Evolutionary conservation across 139 green algal species (phyloP).

Genomic region (Coelastrella sp.): DNA sequence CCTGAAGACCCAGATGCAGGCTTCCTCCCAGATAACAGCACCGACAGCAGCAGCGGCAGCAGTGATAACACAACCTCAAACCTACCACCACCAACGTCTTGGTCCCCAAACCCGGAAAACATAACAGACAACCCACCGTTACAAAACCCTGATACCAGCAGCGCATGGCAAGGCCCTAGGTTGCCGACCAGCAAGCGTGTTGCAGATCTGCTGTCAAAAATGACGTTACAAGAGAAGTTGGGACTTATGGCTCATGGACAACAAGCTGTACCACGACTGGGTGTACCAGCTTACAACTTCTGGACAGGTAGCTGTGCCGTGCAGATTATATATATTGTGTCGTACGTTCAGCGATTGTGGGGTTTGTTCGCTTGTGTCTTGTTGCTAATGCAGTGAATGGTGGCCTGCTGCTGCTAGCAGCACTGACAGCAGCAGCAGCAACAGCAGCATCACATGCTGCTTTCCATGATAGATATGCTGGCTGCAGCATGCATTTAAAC

Average conservation of each 20-base stretch:
- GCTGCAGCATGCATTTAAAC: too few species aligned
- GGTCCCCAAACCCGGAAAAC: too few species aligned
- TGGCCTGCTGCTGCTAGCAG: too few species aligned
- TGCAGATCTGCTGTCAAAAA: background rate
- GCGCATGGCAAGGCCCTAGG: background rate
- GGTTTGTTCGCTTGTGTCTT: too few species aligned
- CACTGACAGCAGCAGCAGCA: background rate
- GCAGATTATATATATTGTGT: too few species aligned
- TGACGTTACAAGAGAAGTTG: constrained; percentile 1
- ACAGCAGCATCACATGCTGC: background rate
- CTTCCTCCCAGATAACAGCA: background rate
- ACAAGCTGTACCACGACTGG: background rate
- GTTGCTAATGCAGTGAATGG: too few species aligned
- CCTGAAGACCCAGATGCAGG: background rate
- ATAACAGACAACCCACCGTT: too few species aligned
- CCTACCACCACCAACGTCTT: background rate
- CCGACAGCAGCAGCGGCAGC: constrained; percentile 9
- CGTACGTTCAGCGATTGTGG: too few species aligned
- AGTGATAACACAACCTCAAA: background rate
- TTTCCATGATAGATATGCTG: too few species aligned
- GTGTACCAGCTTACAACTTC: background rate
- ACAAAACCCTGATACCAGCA: background rate
- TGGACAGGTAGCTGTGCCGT: background rate
- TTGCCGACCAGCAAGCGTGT: background rate
- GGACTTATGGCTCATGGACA: constrained; percentile 1